A percentile compares a stretch with the other conserved stretches of the same genome.
These are phyloP conservation scores for Saccharomyces pastorianus DNA, from an alignment of 1,139 yeast genomes.

Conservation along the genomic window DNA sequence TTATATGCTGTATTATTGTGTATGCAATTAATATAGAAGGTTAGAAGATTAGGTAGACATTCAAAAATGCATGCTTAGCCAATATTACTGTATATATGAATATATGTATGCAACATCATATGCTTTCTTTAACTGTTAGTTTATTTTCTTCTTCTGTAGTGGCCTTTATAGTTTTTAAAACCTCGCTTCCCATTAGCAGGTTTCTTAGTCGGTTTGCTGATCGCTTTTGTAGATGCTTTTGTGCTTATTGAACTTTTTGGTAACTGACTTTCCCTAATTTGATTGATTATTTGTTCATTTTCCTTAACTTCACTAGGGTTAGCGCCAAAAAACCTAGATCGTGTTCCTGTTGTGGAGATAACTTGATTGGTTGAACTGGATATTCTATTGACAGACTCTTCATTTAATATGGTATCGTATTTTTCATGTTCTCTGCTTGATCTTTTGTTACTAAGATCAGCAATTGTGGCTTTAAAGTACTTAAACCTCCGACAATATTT, in stretches of 20 bases:
- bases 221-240: background rate
- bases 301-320: slow-evolving; percentile 9
- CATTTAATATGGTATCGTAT: slow-evolving; percentile 11
- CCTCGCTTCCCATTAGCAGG: slow-evolving; percentile 5
- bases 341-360: slow-evolving; percentile 5
- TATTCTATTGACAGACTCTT: slow-evolving; percentile 4
- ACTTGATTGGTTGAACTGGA: background rate
- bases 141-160: slow-evolving; percentile 3
- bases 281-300: slow-evolving; percentile 15
- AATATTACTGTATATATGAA: background rate
- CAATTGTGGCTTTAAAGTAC: slow-evolving; percentile 40
- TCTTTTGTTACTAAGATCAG: slow-evolving; percentile 34
- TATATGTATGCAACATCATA: background rate
- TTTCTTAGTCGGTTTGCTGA: slow-evolving; percentile 3
- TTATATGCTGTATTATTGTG: background rate
- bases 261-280: slow-evolving; percentile 14
- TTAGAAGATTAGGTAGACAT: background rate
- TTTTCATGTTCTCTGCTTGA: background rate
- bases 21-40: background rate
- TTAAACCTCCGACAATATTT: slow-evolving; percentile 40
- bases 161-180: slow-evolving; percentile 7
- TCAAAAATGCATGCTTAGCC: background rate
- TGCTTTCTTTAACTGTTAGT: background rate
- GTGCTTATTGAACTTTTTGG: background rate
- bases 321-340: slow-evolving; percentile 16